Evolutionary conservation across 2,329 filamentous ascomycete genomes (phyloP), one percentile per base, ranked within the genome.

Genomic region (Colletotrichum sp.): DNA sequence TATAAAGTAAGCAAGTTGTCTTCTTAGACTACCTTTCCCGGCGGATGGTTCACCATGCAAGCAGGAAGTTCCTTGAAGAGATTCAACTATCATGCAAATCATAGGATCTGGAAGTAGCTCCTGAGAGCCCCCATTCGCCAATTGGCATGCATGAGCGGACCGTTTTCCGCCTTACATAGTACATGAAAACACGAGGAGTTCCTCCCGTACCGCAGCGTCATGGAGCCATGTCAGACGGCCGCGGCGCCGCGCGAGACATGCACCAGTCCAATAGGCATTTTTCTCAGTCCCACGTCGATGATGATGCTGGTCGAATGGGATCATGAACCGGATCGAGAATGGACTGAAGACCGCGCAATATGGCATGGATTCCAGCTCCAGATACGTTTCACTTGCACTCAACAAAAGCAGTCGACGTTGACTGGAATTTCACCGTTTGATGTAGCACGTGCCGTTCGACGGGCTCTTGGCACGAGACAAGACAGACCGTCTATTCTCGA

Each of bases 81-180:
- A 52, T 28, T 34, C 27, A 68, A 27, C 30, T 36, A 9, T 25
- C 36, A 66, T 71, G 74, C 60, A 76, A 66, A 74, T 39, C 74
- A 76, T 71, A 48, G 30, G 22, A 30, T 70, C 25, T 39, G 28
- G 36, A 69, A 55, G 65, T n/a, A 27, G 13, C 25, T 44, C 32
- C 36, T 74, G 36, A 60, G 60, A 61, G 34, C 65, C 66, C 39
- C 28, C 34, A 69, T 70, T 75, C 65, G 64, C 60, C 74, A 76
- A 76, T 74, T 48, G 34, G 30, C 52, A 55, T 76, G 74, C 74
- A 76, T 70, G 74, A 69, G 74, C 71, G 74, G 74, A 75, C 74
- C 74, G 71, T 75, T 76, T 74, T 76, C 74, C 74, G 74, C 74
- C 71, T 66, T 76, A 76, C 71, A 76, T 74, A 55, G 68, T 75